A percentile compares a stretch with the other conserved stretches of the same genome.
These are phyloP conservation scores for Grosmannia penicillata DNA, from an alignment of 2,329 filamentous ascomycete species.

Conservation along the genomic window DNA sequence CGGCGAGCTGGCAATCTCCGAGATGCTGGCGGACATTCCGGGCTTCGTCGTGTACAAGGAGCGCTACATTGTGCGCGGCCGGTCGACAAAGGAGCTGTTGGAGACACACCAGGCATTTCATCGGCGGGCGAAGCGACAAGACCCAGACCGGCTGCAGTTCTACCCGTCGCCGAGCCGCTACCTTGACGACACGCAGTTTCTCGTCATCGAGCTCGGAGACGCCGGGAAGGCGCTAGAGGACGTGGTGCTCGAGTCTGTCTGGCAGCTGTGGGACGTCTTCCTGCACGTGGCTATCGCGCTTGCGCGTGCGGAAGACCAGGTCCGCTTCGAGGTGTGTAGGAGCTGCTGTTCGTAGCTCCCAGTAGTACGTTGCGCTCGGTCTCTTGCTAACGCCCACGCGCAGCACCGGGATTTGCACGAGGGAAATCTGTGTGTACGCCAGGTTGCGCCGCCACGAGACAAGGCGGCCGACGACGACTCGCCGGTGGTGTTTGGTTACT, in stretches of 20 bases:
- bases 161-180: conserved; percentile 49
- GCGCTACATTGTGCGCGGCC: conserved; percentile 43
- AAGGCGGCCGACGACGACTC: conserved; percentile 15
- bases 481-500: conserved; percentile 36
- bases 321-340: conserved; percentile 40
- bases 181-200: conserved; percentile 39
- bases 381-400: neutral
- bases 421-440: conserved; percentile 46
- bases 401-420: conserved; percentile 53
- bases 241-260: conserved; percentile 29
- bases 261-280: conserved; percentile 49
- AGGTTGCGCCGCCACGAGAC: conserved; percentile 19
- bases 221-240: conserved; percentile 46
- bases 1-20: conserved; percentile 47
- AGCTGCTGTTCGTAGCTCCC: neutral
- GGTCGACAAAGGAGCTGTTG: conserved; percentile 34
- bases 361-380: neutral
- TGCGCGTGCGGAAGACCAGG: conserved; percentile 40
- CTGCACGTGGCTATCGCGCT: conserved; percentile 44
- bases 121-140: conserved; percentile 35
- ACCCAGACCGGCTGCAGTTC: conserved; percentile 41
- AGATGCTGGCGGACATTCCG: conserved; percentile 47
- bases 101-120: conserved; percentile 47
- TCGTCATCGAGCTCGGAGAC: conserved; percentile 49
- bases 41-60: conserved; percentile 54